Conservation (phyloP, 2,329 filamentous ascomycete genomes). For the Zelopaecilomyces penicillatus region DNA sequence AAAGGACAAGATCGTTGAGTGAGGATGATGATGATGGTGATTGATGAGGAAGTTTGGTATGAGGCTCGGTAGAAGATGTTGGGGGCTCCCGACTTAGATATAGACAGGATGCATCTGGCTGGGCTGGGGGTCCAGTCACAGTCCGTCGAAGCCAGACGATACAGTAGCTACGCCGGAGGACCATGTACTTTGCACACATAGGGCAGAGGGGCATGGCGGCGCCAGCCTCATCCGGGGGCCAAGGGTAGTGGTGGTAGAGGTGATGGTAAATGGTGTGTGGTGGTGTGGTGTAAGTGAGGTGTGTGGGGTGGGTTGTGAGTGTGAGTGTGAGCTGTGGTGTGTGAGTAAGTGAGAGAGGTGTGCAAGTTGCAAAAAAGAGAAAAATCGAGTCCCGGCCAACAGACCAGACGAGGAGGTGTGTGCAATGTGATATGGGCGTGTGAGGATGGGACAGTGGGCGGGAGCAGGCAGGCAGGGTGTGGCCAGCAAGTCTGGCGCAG, state of each 20-base stretch:
- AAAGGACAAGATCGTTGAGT: background rate
- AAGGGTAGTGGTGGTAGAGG: background rate
- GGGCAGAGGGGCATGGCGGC: slow-evolving; percentile 7
- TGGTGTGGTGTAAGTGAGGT: background rate
- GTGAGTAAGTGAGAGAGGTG: background rate
- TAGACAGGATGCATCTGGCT: slow-evolving; percentile 9
- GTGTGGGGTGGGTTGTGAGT: background rate
- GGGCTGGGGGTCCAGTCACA: slow-evolving; percentile 4
- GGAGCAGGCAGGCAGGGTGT: too few relatives aligned
- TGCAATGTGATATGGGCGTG: too few relatives aligned
- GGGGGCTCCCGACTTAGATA: slow-evolving; percentile 9
- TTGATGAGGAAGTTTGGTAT: slow-evolving; percentile 4
- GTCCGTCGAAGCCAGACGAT: slow-evolving; percentile 8
- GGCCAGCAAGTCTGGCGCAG: too few relatives aligned
- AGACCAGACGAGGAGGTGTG: too few relatives aligned
- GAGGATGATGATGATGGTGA: background rate
- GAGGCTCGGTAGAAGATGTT: slow-evolving; percentile 5
- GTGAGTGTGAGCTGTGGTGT: background rate
- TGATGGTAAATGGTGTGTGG: background rate
- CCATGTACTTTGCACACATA: background rate
- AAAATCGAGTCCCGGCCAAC: background rate
- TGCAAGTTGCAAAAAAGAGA: background rate
- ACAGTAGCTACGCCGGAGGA: slow-evolving; percentile 4
- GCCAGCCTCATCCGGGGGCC: slow-evolving; percentile 13
- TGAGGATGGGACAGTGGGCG: too few relatives aligned